These are phyloP conservation scores for Durio zibethinus DNA, from an alignment of 345 rosid species.

Conservation along the genomic window DNA sequence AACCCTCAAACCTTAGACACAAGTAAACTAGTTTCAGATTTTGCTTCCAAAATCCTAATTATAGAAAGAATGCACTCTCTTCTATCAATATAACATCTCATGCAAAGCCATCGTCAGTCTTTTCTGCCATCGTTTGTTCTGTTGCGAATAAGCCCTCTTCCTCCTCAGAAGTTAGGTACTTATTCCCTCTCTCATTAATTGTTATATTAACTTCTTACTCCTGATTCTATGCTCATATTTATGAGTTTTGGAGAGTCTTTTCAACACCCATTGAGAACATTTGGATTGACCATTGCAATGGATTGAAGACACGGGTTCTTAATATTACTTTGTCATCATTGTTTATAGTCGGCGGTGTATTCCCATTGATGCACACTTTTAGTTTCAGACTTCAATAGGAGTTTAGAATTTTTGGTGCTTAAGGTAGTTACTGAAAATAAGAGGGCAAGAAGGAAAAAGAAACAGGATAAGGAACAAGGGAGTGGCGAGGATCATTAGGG, in stretches of 20 bases:
- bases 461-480: not conserved
- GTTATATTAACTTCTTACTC: not conserved
- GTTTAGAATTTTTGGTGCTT: not conserved
- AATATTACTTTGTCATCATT: not conserved
- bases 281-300: not conserved
- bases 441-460: not conserved
- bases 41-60: not conserved
- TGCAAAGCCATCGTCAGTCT: slow-evolving; percentile 6
- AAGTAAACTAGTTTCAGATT: not conserved
- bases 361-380: not conserved
- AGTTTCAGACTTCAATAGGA: not conserved
- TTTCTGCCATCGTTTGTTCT: slow-evolving; percentile 1
- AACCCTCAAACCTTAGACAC: slow-evolving; percentile 5
- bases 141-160: slow-evolving; percentile 24
- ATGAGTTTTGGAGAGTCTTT: not conserved
- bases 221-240: not conserved
- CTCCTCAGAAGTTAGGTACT: slow-evolving; percentile 18
- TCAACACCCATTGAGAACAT: not conserved
- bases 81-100: not conserved
- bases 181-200: not conserved
- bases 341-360: not conserved
- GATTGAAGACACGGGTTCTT: not conserved
- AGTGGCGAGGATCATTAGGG: not conserved
- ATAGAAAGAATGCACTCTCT: slow-evolving; percentile 7
- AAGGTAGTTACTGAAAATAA: not conserved